Conservation (phyloP, 225 moss, liverwort and hornwort genomes). For the Marchantia paleacea region DNA sequence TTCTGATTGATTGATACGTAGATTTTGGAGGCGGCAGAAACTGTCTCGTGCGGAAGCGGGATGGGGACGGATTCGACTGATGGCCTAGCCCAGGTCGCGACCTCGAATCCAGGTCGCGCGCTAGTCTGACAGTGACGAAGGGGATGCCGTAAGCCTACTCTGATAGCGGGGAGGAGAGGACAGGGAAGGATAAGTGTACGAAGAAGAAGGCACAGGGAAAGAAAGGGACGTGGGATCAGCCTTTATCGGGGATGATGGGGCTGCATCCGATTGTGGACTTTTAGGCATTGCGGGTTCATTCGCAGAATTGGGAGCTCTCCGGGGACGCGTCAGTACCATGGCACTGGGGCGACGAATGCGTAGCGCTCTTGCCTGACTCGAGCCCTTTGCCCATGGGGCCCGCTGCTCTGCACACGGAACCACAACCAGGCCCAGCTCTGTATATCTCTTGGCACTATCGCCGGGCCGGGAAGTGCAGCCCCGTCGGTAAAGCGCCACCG, state of each 20-base stretch:
- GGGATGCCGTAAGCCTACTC: neutral
- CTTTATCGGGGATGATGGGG: neutral
- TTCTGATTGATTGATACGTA: no score
- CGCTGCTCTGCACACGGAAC: neutral
- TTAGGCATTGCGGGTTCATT: no score
- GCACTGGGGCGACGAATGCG: neutral
- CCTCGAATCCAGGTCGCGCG: neutral
- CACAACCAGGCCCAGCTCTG: neutral
- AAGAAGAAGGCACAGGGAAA: neutral
- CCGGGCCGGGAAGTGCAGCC: no score
- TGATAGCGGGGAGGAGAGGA: neutral
- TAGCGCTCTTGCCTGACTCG: neutral
- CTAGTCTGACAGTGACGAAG: neutral
- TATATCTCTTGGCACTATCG: no score
- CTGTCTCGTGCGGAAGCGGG: neutral
- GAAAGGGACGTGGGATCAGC: neutral
- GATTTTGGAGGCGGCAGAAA: no score
- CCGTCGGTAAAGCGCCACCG: neutral
- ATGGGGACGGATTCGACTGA: neutral
- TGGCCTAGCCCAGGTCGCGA: neutral
- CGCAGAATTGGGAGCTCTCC: neutral
- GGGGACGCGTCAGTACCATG: neutral
- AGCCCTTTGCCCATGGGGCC: neutral
- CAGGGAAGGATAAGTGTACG: conserved; percentile 7
- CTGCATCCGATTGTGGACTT: neutral